Evolutionary conservation across 495 filamentous ascomycete species (phyloP).

Genomic region (Podospora pseudopauciseta): DNA sequence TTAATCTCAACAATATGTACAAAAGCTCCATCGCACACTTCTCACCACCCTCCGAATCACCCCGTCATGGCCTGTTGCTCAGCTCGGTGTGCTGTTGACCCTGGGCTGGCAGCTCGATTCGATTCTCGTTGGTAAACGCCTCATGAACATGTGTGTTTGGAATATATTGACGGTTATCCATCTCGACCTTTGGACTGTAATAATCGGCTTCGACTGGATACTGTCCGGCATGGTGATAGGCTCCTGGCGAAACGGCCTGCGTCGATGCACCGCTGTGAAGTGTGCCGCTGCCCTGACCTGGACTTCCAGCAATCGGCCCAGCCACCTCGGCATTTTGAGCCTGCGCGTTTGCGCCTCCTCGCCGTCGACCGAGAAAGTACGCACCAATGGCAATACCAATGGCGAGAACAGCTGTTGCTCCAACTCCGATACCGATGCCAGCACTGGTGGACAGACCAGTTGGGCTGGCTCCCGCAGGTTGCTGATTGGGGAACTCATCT

Average conservation of each 20-base stretch:
- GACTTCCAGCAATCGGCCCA: not conserved
- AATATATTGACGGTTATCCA: not conserved
- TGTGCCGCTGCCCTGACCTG: not conserved
- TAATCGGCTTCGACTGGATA: not conserved
- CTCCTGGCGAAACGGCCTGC: not conserved
- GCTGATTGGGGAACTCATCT: not conserved
- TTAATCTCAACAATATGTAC: not conserved
- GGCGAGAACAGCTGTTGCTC: not conserved
- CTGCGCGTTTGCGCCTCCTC: not conserved
- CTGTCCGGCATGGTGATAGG: not conserved
- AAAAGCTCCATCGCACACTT: not conserved
- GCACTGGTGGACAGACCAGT: not conserved
- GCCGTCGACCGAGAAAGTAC: not conserved
- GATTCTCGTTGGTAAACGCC: not conserved
- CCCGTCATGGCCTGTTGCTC: not conserved
- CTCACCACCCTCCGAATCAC: too few relatives aligned
- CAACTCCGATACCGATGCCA: not conserved
- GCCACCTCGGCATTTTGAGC: not conserved
- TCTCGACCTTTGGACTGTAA: not conserved
- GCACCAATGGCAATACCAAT: not conserved
- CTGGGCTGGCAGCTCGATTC: not conserved
- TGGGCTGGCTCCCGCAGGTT: not conserved
- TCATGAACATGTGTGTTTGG: not conserved
- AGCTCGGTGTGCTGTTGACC: not conserved
- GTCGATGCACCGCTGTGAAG: not conserved